Percentiles rank a stretch among this genome's conserved stretches.
Evolutionary conservation across 768 basidiomycete species (phyloP).

Genomic region (Crassisporium funariophilum): DNA sequence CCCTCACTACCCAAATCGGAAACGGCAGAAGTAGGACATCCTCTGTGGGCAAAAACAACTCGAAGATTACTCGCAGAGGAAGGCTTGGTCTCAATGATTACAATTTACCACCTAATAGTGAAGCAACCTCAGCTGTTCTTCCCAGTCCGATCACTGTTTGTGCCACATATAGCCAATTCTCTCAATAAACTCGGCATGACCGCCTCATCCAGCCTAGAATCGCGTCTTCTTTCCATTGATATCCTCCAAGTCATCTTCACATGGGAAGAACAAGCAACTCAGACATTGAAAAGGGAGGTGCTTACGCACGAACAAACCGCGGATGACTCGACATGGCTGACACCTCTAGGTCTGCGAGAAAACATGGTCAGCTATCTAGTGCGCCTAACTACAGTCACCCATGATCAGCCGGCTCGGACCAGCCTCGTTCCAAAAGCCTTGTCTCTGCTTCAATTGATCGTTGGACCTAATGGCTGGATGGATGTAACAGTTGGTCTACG

Average conservation of each 20-base stretch:
- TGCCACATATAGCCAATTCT: slow-evolving; percentile 91
- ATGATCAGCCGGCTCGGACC: slow-evolving; percentile 51
- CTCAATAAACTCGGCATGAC: slow-evolving; percentile 87
- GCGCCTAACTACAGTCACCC: slow-evolving; percentile 76
- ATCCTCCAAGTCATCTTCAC: slow-evolving; percentile 88
- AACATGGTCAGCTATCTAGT: slow-evolving; percentile 94
- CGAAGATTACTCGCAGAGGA: slow-evolving; percentile 89
- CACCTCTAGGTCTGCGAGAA: slow-evolving; percentile 81
- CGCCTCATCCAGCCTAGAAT: slow-evolving; percentile 69
- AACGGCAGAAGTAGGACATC: slow-evolving; percentile 57
- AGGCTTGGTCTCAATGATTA: slow-evolving; percentile 66
- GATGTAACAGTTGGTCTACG: slow-evolving; percentile 91
- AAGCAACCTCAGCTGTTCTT: slow-evolving; percentile 92
- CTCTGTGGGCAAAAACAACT: slow-evolving; percentile 85
- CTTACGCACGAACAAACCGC: slow-evolving; percentile 21
- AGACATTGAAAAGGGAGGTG: slow-evolving; percentile 23
- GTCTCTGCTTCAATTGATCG: slow-evolving; percentile 70
- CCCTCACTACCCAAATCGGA: slow-evolving; percentile 74
- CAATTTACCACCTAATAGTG: slow-evolving; percentile 91
- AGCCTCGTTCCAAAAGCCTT: slow-evolving; percentile 65
- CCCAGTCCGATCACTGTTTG: slow-evolving; percentile 88
- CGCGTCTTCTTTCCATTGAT: slow-evolving; percentile 86
- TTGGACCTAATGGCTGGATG: slow-evolving; percentile 83
- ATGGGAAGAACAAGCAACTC: slow-evolving; percentile 80
- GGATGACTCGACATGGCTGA: slow-evolving; percentile 56